Conservation (phyloP, 768 basidiomycete species). For the Cystoderma amianthinum region DNA sequence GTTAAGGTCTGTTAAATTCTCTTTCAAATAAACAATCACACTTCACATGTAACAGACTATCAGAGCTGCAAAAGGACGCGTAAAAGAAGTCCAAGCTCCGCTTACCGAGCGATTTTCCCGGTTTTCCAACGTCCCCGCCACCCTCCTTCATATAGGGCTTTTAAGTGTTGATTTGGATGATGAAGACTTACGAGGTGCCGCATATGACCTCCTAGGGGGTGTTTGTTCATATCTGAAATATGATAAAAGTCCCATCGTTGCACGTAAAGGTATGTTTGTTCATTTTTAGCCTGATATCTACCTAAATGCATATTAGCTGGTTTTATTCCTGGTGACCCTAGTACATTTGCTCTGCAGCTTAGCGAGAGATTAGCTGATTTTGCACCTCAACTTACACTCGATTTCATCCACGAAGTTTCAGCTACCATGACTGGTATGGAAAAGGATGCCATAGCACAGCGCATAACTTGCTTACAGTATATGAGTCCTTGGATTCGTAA, state of each 20-base stretch:
- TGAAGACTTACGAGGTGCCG: constrained; percentile 71
- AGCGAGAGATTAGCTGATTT: constrained; percentile 69
- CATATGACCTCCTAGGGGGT: constrained; percentile 73
- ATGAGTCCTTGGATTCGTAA: constrained; percentile 89
- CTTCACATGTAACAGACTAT: constrained; percentile 46
- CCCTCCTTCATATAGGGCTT: constrained; percentile 81
- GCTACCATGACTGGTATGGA: constrained; percentile 53
- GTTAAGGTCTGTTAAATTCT: constrained; percentile 62
- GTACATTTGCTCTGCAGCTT: constrained; percentile 52
- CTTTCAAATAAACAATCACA: too few relatives aligned
- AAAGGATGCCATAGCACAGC: constrained; percentile 36
- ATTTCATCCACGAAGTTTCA: constrained; percentile 84
- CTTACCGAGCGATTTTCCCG: constrained; percentile 63
- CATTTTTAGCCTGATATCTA: background rate
- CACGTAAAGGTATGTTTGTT: constrained; percentile 50
- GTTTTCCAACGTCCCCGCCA: constrained; percentile 80
- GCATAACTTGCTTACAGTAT: constrained; percentile 72
- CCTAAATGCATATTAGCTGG: constrained; percentile 36
- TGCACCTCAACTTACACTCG: constrained; percentile 79
- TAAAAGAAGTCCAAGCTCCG: constrained; percentile 47
- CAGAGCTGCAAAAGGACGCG: constrained; percentile 65
- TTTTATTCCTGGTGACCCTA: constrained; percentile 62
- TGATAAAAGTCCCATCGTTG: constrained; percentile 64
- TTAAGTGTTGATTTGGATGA: constrained; percentile 69
- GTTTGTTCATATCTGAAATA: constrained; percentile 75